Conservation (phyloP, 2,329 filamentous ascomycete genomes). For the Xylariaceae sp. region DNA sequence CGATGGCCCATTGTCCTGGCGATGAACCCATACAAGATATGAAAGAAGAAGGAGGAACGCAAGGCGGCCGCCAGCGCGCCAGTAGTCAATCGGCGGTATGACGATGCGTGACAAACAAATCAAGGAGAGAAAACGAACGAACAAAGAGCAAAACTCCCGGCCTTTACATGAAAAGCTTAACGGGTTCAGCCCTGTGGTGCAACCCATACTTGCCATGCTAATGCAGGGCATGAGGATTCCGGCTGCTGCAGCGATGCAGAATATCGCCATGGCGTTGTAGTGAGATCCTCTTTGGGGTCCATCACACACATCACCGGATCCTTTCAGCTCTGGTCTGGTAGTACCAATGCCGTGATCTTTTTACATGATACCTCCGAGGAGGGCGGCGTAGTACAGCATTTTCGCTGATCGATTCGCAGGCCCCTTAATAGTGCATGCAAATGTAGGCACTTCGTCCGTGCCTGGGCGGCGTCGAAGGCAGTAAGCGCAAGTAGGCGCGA, state of each 20-base stretch:
- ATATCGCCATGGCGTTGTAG: slow-evolving; percentile 2
- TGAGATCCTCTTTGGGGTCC: slow-evolving; percentile 5
- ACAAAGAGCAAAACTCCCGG: slow-evolving; percentile 4
- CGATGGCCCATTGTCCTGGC: slow-evolving; percentile 8
- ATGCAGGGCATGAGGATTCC: slow-evolving; percentile 7
- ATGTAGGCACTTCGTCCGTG: not conserved
- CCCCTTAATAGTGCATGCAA: slow-evolving; percentile 10
- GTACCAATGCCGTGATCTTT: not conserved
- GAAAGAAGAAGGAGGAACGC: slow-evolving; percentile 17
- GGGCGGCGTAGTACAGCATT: not conserved
- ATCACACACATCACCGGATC: slow-evolving; percentile 15
- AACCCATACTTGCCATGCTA: slow-evolving; percentile 4
- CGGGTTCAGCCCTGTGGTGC: slow-evolving; percentile 4
- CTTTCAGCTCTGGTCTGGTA: not conserved
- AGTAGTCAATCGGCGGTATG: not conserved
- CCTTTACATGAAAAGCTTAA: slow-evolving; percentile 7
- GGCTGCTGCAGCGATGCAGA: slow-evolving; percentile 11
- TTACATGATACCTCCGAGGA: not conserved
- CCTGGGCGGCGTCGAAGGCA: not conserved
- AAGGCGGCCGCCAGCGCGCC: slow-evolving; percentile 24
- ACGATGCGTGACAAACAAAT: slow-evolving; percentile 3
- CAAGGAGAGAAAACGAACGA: not conserved
- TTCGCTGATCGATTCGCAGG: slow-evolving; percentile 14
- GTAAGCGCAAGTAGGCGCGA: not conserved
- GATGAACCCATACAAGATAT: slow-evolving; percentile 5